These are phyloP conservation scores for Bremia lactucae DNA, from an alignment of 352 stramenopile genomes.

Conservation along the genomic window DNA sequence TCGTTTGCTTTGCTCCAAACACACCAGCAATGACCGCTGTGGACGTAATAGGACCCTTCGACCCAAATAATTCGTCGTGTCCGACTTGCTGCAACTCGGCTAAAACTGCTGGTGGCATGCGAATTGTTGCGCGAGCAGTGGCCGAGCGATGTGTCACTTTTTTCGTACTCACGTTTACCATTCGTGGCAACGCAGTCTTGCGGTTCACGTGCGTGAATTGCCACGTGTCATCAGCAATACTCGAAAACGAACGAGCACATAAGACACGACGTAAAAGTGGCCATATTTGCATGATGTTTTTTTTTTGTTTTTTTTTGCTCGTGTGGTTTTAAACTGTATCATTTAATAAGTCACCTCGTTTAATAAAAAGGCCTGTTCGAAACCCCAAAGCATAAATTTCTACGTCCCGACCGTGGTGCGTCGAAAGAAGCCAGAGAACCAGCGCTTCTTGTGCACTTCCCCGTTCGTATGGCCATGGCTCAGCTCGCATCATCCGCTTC, in stretches of 20 bases:
- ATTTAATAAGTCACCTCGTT: too few species aligned
- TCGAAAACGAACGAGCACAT: conserved; percentile 3
- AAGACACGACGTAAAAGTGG: neutral
- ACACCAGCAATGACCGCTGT: conserved; percentile 90
- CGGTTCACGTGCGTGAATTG: conserved; percentile 46
- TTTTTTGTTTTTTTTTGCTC: too few species aligned
- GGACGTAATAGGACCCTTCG: conserved; percentile 86
- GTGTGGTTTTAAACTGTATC: too few species aligned
- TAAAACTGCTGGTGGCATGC: conserved; percentile 78
- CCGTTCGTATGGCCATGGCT: conserved; percentile 33
- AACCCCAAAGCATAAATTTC: too few species aligned
- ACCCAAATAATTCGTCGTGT: conserved; percentile 35
- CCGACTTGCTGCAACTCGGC: conserved; percentile 37
- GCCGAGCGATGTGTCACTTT: conserved; percentile 68
- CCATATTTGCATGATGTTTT: neutral
- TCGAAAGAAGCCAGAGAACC: conserved; percentile 21
- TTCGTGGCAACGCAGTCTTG: conserved; percentile 42
- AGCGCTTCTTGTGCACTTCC: neutral
- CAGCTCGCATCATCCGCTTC: conserved; percentile 26
- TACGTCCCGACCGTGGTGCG: too few species aligned
- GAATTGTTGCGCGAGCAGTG: conserved; percentile 74
- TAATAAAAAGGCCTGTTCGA: too few species aligned
- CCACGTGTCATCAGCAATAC: conserved; percentile 6
- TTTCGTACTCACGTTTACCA: conserved; percentile 90
- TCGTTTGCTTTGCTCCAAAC: conserved; percentile 89